Base-by-base conservation (phyloP, 2,329 filamentous ascomycete species). In the Orbilia quercus region DNA sequence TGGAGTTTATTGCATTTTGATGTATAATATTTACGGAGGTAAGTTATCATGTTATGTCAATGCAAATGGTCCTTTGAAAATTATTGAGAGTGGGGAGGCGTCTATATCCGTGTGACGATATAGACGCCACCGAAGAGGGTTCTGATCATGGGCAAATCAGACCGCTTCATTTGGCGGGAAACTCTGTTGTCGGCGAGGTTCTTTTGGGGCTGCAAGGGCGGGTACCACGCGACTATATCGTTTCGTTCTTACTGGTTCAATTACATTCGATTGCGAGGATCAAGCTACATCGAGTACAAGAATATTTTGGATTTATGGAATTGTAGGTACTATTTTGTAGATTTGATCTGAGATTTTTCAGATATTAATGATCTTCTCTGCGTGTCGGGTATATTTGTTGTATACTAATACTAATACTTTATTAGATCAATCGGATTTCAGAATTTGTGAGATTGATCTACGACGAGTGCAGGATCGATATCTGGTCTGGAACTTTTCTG, bases 161-260 rank as follows among this genome's bases (percentile, higher is more conserved):
- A 54, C 18, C 28, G 45, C 45, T 9, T 31, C 28, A 9, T 14
- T 40, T 40, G n/a, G 9, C 36, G 36, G n/a, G 36, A 40, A 40
- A 7, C 14, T 12, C 16, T 53, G 18, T 54, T 22, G 50, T 54
- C 50, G 50, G 50, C 50, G 50, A 54, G 50, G 50, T 54, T 51
- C n/a, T 40, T 12, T 14, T n/a, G n/a, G 23, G 48, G 25, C 16
- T 51, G 48, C 50, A 54, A 22, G 16, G 50, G 18, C 34, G 31
- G 14, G 34, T 38, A 54, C 50, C 50, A 54, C 50, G 50, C 50
- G 50, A 54, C 50, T 20, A 14, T 38, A 38, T 23, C 34, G 18
- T 25, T 40, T 54, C 20, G 22, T 12, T 38, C 7, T 40, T 38
- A 54, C 31, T 54, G 50, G 50, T n/a, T 22, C 5, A 31, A 31